phyloP scores from a whole-genome alignment of 139 green algal species.

The Yamagishiella unicocca region DNA sequence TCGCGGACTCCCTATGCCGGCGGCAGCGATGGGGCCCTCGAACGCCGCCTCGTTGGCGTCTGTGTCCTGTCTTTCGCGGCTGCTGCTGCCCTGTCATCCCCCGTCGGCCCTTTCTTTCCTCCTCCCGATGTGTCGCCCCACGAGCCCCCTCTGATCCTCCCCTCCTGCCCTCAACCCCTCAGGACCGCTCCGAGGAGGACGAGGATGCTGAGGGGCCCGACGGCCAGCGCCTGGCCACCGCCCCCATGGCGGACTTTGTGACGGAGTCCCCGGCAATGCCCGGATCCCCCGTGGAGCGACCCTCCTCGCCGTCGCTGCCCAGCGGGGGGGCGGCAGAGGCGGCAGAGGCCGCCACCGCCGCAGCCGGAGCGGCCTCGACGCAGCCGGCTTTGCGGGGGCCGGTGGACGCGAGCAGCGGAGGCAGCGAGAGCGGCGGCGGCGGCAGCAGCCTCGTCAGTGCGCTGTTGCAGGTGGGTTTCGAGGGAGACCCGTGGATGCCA shows the following conservation, averaged over 20 bases:
- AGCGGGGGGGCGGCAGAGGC: background rate
- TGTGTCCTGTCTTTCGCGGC: no score
- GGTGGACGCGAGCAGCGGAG: background rate
- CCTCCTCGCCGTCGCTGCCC: constrained; percentile 8
- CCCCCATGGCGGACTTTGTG: constrained; percentile 7
- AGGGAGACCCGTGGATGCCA: no score
- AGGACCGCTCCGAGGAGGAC: constrained; percentile 44
- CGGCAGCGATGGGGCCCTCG: no score
- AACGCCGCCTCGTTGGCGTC: no score
- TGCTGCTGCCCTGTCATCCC: no score
- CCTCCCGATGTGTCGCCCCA: background rate
- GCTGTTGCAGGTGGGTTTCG: constrained; percentile 20
- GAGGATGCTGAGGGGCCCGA: background rate
- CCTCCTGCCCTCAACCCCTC: background rate
- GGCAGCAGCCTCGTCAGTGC: constrained; percentile 18
- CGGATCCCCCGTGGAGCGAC: constrained; percentile 17
- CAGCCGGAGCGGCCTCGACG: background rate
- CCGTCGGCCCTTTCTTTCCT: background rate
- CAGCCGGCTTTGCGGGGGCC: background rate
- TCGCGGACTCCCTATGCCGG: no score
- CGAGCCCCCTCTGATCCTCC: background rate
- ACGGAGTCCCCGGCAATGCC: constrained; percentile 16
- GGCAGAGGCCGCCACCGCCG: background rate
- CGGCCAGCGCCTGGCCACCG: background rate
- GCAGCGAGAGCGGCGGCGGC: background rate